Evolutionary conservation across 2,329 filamentous ascomycete species (phyloP).

Genomic region (Curvularia eragrostidis): DNA sequence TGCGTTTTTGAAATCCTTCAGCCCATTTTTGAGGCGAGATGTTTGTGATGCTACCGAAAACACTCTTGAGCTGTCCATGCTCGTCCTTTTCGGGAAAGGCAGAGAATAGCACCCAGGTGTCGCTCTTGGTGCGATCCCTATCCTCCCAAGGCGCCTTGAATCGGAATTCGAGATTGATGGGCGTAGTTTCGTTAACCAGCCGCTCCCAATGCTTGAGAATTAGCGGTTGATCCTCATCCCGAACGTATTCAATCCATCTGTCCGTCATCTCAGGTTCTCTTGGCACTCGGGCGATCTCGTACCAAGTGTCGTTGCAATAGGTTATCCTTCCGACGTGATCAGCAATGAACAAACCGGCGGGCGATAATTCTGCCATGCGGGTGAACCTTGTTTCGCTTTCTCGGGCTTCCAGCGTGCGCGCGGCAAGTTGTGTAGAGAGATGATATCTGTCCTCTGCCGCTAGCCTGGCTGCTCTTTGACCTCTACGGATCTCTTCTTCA

Average conservation of each 20-base stretch:
- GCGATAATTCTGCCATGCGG: slow-evolving; percentile 82
- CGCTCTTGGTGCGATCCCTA: slow-evolving; percentile 62
- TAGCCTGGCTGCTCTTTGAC: slow-evolving; percentile 74
- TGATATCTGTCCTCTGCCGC: slow-evolving; percentile 79
- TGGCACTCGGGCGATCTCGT: slow-evolving; percentile 70
- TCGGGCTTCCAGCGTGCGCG: slow-evolving; percentile 63
- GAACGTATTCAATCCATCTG: slow-evolving; percentile 75
- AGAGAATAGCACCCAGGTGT: slow-evolving; percentile 80
- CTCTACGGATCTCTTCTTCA: slow-evolving; percentile 80
- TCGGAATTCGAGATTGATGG: slow-evolving; percentile 75
- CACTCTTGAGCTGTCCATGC: slow-evolving; percentile 70
- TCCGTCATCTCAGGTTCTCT: slow-evolving; percentile 65
- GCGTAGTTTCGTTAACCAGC: slow-evolving; percentile 66
- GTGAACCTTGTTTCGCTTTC: slow-evolving; percentile 79
- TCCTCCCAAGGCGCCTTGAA: slow-evolving; percentile 73
- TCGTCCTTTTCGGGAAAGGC: slow-evolving; percentile 75
- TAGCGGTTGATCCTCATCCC: slow-evolving; percentile 67
- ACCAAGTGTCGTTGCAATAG: slow-evolving; percentile 82
- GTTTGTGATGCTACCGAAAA: slow-evolving; percentile 83
- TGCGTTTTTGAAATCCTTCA: slow-evolving; percentile 77
- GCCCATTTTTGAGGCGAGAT: slow-evolving; percentile 87
- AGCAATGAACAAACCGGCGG: slow-evolving; percentile 86
- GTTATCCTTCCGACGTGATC: slow-evolving; percentile 72
- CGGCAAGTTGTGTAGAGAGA: slow-evolving; percentile 75
- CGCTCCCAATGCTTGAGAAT: slow-evolving; percentile 68